A percentile compares a stretch with the other conserved stretches of the same genome.
phyloP scores from a whole-genome alignment of 202 grass and related monocot genomes.

The Panicum hallii region DNA sequence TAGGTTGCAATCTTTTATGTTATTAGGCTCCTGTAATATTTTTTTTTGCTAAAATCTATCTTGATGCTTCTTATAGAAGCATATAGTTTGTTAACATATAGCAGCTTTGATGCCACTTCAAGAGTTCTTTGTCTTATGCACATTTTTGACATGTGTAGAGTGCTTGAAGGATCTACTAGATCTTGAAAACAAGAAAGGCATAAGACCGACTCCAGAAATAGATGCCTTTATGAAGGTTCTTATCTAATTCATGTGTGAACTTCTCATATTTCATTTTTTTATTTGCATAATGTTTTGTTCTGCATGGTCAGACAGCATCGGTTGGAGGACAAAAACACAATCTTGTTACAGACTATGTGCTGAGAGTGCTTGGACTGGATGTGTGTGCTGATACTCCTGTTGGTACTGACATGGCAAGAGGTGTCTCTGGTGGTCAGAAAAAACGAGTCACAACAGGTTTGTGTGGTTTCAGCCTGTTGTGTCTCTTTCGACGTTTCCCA shows the following conservation, averaged over 20 bases:
- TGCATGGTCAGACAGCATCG: conserved; percentile 55
- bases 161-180: conserved; percentile 60
- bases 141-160: conserved; percentile 42
- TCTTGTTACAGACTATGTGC: conserved; percentile 70
- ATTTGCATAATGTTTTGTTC: conserved; percentile 16
- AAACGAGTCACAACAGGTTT: conserved; percentile 81
- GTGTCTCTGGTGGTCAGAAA: conserved; percentile 83
- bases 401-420: conserved; percentile 79
- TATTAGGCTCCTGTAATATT: neutral
- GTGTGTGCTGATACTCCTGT: conserved; percentile 79
- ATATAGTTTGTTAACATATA: neutral
- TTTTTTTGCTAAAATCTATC: conserved; percentile 16
- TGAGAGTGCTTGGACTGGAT: conserved; percentile 76
- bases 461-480: neutral
- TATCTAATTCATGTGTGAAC: conserved; percentile 4
- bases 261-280: conserved; percentile 19
- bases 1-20: neutral
- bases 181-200: conserved; percentile 62
- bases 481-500: neutral
- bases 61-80: neutral
- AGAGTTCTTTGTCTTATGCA: conserved; percentile 10
- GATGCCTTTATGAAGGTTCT: conserved; percentile 87
- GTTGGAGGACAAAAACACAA: conserved; percentile 54
- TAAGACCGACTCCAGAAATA: conserved; percentile 71
- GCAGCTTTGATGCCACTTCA: neutral